phyloP scores from a whole-genome alignment of 2,329 filamentous ascomycete genomes.

The Neofusicoccum laricinum region DNA sequence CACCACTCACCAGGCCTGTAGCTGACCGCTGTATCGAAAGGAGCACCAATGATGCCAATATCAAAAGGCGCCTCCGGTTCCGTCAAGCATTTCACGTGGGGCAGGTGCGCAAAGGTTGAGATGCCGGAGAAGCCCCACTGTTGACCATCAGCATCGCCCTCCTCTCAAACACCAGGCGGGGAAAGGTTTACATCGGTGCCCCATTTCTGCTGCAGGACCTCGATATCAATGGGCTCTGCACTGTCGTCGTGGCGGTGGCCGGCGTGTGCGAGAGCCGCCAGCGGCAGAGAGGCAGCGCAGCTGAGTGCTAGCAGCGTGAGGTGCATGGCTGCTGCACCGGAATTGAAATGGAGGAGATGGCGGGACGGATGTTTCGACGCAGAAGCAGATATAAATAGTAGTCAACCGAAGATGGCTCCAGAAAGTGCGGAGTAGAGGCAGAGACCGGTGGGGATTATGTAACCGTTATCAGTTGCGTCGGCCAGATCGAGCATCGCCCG shows the following conservation, averaged over 20 bases:
- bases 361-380: neutral
- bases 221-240: constrained; percentile 30
- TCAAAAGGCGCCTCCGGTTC: constrained; percentile 44
- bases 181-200: constrained; percentile 35
- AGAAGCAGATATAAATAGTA: neutral
- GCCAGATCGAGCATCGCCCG: neutral
- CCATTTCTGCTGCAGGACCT: constrained; percentile 39
- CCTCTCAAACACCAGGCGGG: neutral
- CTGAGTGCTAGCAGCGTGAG: neutral
- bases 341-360: neutral
- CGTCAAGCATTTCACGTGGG: constrained; percentile 48
- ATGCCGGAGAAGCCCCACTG: constrained; percentile 71
- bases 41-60: constrained; percentile 49
- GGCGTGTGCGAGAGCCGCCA: constrained; percentile 26
- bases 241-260: constrained; percentile 23
- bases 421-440: neutral
- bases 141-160: constrained; percentile 23
- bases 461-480: neutral
- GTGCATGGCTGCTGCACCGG: constrained; percentile 2
- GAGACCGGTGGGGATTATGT: neutral
- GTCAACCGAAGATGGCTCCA: neutral
- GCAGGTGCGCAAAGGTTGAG: constrained; percentile 51
- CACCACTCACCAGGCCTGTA: constrained; percentile 39
- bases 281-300: constrained; percentile 18
- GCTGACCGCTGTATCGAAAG: constrained; percentile 49